Evolutionary conservation across 208 protist genomes (phyloP), one percentile per base, ranked within the genome.

Genomic region (Crithidia mellificae): DNA sequence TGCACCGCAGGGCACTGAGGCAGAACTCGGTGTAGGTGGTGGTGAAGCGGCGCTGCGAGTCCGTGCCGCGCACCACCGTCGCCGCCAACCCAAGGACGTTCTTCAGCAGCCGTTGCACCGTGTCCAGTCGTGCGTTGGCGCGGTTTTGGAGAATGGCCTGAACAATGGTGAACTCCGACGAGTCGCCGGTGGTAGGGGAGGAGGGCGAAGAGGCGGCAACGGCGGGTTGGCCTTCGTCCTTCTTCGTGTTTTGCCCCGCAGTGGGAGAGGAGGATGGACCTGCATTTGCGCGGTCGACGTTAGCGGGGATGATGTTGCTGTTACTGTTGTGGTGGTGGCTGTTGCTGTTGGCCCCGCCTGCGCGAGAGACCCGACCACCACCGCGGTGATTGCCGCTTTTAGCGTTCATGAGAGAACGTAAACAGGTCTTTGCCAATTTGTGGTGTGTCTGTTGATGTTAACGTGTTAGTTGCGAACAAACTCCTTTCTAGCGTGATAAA

Each of bases 1-100:
- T 59, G 36, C 74, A 77, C 17, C 83, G 59, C 32, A 90, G 25
- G 34, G 84, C 78, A 59, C 68, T 77, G 0, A 65, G 55, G 69
- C 85, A 95, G 66, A 95, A 88, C 61, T 92, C 80, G 0, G 79
- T 73, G 64, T 91, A 91, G 55, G 85, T 68, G 25, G 55, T 69
- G 67, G 85, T 92, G 63, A 95, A 95, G 6, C 72, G 58, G 36
- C 81, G 76, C 63, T 95, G 86, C 17, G 83, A 88, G 64, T 87
- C 78, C 0, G 86, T 95, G 55, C 86, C 89, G 38, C 90, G 89
- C 19, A 91, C 84, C 54, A 95, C 82, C 15, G 22, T 58, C 2
- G 72, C 29, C 4, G 83, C 89, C 22, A 50, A 52, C 0, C 44
- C 12, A 11, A 72, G 43, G 9, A 83, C 64, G 38, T 53, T 68